A percentile compares a stretch with the other conserved stretches of the same genome.
These are phyloP conservation scores for Priceomyces castillae DNA, from an alignment of 805 yeast species.

Conservation along the genomic window DNA sequence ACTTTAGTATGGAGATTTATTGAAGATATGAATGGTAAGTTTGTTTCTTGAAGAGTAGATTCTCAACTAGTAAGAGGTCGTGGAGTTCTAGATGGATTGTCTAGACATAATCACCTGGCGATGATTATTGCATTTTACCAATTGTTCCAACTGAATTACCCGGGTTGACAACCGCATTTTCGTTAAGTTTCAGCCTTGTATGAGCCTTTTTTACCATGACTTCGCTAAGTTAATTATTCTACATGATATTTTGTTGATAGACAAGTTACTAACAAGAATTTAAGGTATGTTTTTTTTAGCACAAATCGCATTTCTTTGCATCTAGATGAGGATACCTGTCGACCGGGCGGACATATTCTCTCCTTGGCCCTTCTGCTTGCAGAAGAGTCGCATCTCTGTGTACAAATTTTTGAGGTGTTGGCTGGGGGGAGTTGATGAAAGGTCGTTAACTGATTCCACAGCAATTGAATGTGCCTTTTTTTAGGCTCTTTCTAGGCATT, in stretches of 20 bases:
- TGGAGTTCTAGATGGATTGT: neutral
- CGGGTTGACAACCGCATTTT: constrained; percentile 49
- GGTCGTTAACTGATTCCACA: constrained; percentile 41
- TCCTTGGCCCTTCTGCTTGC: constrained; percentile 38
- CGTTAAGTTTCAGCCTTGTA: constrained; percentile 56
- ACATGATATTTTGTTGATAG: neutral
- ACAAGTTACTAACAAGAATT: constrained; percentile 16
- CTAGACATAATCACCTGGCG: constrained; percentile 21
- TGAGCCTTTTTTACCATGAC: constrained; percentile 28
- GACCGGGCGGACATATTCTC: constrained; percentile 54
- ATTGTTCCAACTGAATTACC: constrained; percentile 51
- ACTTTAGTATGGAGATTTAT: constrained; percentile 1
- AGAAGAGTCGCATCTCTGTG: constrained; percentile 47
- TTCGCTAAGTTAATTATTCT: neutral
- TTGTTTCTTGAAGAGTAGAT: neutral
- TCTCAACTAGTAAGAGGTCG: neutral
- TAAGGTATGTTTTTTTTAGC: constrained; percentile 8
- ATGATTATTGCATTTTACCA: constrained; percentile 50
- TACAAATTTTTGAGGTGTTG: constrained; percentile 44
- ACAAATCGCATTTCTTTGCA: neutral
- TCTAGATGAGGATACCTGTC: constrained; percentile 41
- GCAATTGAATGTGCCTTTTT: neutral
- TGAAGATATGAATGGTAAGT: constrained; percentile 2
- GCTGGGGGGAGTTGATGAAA: constrained; percentile 42
- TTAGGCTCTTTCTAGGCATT: neutral